Conservation (phyloP, 371 early-diverging fungal species). For the Parasitella parasitica region DNA sequence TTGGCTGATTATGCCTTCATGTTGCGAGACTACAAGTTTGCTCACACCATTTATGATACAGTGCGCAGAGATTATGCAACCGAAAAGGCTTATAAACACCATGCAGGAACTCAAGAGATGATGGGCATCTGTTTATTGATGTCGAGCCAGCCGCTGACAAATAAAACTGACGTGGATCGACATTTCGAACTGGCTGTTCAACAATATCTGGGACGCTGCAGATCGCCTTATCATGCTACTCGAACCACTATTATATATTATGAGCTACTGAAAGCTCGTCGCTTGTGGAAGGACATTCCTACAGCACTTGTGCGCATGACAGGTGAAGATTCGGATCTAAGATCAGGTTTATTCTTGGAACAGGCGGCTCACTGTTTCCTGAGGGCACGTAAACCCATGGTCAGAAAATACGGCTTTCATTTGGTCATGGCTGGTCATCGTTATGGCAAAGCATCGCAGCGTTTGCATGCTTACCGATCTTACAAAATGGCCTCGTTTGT, state of each 20-base stretch:
- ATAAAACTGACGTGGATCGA: constrained; percentile 70
- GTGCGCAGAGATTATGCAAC: constrained; percentile 87
- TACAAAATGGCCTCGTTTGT: constrained; percentile 66
- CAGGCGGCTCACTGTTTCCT: constrained; percentile 86
- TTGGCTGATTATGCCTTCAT: constrained; percentile 95
- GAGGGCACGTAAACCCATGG: constrained; percentile 56
- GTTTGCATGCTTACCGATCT: constrained; percentile 75
- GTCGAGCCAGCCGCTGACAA: constrained; percentile 47
- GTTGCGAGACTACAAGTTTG: constrained; percentile 90
- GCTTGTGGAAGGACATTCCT: constrained; percentile 73
- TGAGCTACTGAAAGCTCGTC: constrained; percentile 72
- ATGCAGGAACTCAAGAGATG: constrained; percentile 93
- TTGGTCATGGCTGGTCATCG: constrained; percentile 85
- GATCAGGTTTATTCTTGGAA: constrained; percentile 82
- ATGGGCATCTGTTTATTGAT: constrained; percentile 82
- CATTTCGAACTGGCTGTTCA: constrained; percentile 79
- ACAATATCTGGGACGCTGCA: constrained; percentile 64
- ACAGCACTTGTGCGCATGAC: constrained; percentile 70
- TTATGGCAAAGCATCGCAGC: constrained; percentile 70
- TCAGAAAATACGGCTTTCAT: constrained; percentile 87
- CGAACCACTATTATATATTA: constrained; percentile 78
- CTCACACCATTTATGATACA: constrained; percentile 84
- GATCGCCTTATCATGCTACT: constrained; percentile 66
- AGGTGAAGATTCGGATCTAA: constrained; percentile 72
- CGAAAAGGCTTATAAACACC: constrained; percentile 82